These are phyloP conservation scores for Ramalina intermedia DNA, from an alignment of 495 filamentous ascomycete genomes.

Conservation along the genomic window DNA sequence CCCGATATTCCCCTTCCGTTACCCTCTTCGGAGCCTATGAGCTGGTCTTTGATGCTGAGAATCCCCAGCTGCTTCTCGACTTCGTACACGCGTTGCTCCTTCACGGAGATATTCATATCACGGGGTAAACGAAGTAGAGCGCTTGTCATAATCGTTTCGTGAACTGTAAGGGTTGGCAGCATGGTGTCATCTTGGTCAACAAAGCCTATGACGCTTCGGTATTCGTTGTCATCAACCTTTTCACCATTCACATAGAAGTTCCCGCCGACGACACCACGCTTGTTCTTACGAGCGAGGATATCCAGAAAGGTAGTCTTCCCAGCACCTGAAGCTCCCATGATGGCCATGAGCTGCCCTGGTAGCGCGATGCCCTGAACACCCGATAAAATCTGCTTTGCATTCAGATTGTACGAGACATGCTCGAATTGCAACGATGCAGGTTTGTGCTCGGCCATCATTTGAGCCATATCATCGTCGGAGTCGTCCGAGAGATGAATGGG, in stretches of 20 bases:
- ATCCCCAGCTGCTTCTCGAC: constrained; percentile 95
- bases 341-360: constrained; percentile 84
- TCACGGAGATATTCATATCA: constrained; percentile 75
- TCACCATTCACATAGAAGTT: constrained; percentile 93
- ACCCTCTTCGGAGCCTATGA: constrained; percentile 96
- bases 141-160: constrained; percentile 93
- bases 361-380: constrained; percentile 71
- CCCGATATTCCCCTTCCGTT: constrained; percentile 90
- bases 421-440: constrained; percentile 81
- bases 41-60: constrained; percentile 74
- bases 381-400: constrained; percentile 73
- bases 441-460: constrained; percentile 79
- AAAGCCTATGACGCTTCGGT: constrained; percentile 83
- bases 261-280: constrained; percentile 63
- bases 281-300: constrained; percentile 95
- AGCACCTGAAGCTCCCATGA: constrained; percentile 96
- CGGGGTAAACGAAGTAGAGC: constrained; percentile 77
- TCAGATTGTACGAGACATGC: constrained; percentile 73
- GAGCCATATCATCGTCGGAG: constrained; percentile 75
- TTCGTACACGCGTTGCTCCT: constrained; percentile 79
- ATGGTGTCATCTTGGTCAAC: constrained; percentile 98
- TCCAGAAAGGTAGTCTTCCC: constrained; percentile 97
- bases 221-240: constrained; percentile 71
- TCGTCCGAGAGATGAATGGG: constrained; percentile 69
- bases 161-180: constrained; percentile 91